Evolutionary conservation across 441 rosid species (phyloP).

Genomic region (Bruguiera hainesii): DNA sequence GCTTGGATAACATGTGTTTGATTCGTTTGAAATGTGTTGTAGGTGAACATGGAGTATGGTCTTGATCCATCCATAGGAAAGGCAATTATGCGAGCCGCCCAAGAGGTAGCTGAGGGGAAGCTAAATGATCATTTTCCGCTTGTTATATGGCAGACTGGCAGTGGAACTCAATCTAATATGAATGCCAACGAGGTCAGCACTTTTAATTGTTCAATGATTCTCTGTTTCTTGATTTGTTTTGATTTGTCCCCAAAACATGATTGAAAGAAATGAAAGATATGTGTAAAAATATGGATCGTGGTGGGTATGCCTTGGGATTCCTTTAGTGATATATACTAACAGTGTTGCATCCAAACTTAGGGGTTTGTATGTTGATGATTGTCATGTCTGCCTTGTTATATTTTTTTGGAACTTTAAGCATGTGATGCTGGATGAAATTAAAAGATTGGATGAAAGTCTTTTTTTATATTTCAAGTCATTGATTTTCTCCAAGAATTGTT

Average conservation of each 20-base stretch:
- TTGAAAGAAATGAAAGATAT: background rate
- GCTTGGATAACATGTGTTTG: background rate
- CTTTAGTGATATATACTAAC: too few species aligned
- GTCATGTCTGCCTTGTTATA: background rate
- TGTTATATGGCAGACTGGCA: slow-evolving; percentile 98
- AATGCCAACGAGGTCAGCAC: slow-evolving; percentile 86
- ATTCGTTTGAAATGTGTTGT: slow-evolving; percentile 4
- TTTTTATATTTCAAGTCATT: too few species aligned
- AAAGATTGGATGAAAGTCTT: background rate
- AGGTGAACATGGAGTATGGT: slow-evolving; percentile 90
- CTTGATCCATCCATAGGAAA: slow-evolving; percentile 85
- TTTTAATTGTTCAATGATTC: background rate
- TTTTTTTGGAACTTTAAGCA: background rate
- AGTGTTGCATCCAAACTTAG: too few species aligned
- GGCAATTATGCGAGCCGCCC: slow-evolving; percentile 89
- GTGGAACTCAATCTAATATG: slow-evolving; percentile 99
- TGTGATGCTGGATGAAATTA: background rate
- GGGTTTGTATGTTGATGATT: too few species aligned
- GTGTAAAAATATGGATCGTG: too few species aligned
- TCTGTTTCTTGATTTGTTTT: background rate
- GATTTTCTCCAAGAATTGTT: too few species aligned
- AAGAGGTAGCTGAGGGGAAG: slow-evolving; percentile 92
- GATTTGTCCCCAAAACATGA: background rate
- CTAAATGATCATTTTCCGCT: slow-evolving; percentile 88
- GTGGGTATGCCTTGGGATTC: too few species aligned